Conservation (phyloP, 1,284 basidiomycete species). For the Rugosomyces carneus region DNA sequence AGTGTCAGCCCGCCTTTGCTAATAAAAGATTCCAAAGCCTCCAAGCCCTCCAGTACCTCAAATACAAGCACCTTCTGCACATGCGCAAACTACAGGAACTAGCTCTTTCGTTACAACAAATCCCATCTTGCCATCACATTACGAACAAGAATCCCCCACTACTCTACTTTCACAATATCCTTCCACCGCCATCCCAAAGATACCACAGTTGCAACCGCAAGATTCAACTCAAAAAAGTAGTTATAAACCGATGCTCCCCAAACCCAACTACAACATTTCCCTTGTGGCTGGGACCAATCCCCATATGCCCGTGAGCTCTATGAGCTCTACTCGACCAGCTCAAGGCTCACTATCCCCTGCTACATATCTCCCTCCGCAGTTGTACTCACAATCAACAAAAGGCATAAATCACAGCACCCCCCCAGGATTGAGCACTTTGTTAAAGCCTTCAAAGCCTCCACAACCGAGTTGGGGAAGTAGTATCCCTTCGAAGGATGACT, state of each 20-base stretch:
- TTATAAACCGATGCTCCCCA: constrained; percentile 4
- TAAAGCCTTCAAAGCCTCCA: constrained; percentile 53
- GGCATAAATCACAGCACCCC: constrained; percentile 19
- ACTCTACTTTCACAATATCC: constrained; percentile 5
- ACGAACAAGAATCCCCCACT: constrained; percentile 2
- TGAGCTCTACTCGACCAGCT: constrained; percentile 1
- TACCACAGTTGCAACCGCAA: constrained; percentile 1
- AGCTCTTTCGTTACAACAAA: constrained; percentile 2
- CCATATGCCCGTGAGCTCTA: neutral
- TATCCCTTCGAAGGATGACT: constrained; percentile 55
- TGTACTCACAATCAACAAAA: neutral
- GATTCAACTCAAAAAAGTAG: constrained; percentile 3
- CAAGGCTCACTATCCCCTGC: constrained; percentile 14
- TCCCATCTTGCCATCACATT: constrained; percentile 7
- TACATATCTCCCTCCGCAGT: constrained; percentile 6
- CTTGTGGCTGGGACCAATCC: constrained; percentile 23
- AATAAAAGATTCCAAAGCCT: constrained; percentile 2
- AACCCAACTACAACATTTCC: constrained; percentile 32
- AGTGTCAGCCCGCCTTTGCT: neutral
- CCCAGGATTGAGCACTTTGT: constrained; percentile 43
- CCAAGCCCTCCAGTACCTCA: neutral
- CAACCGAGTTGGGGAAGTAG: constrained; percentile 44
- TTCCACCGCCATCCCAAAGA: neutral
- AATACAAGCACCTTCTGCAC: constrained; percentile 1
- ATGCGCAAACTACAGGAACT: constrained; percentile 1